phyloP scores from a whole-genome alignment of 805 yeast genomes.

The Saccharomycopsis sp. region DNA sequence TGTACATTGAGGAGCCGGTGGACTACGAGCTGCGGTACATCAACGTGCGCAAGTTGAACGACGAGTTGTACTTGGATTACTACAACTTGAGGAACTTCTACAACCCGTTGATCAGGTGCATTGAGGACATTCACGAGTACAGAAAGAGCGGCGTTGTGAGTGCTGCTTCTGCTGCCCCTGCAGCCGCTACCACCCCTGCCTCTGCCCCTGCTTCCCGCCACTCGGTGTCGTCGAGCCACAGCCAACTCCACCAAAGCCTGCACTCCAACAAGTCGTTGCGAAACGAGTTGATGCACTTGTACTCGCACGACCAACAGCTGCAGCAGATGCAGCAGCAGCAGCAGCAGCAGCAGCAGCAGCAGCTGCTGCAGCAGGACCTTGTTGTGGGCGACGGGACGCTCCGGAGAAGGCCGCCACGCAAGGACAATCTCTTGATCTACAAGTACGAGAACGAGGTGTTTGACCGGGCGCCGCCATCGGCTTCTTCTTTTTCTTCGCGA shows the following conservation, averaged over 20 bases:
- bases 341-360: background rate
- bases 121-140: conserved; percentile 9
- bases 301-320: conserved; percentile 7
- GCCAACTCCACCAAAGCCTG: conserved; percentile 12
- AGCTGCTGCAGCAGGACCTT: background rate
- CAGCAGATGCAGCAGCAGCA: too few relatives aligned
- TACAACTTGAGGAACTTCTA: conserved; percentile 16
- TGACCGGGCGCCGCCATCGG: too few relatives aligned
- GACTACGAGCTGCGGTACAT: conserved; percentile 1
- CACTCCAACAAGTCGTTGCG: conserved; percentile 13
- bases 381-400: background rate
- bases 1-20: conserved; percentile 1
- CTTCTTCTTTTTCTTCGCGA: too few relatives aligned
- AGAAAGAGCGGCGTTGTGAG: conserved; percentile 3
- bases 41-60: conserved; percentile 18
- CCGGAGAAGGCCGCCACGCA: conserved; percentile 3
- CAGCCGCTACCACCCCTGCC: background rate
- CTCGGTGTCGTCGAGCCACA: conserved; percentile 2
- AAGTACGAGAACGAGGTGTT: conserved; percentile 15
- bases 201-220: too few relatives aligned
- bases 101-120: conserved; percentile 16
- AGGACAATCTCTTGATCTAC: conserved; percentile 17
- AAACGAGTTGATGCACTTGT: conserved; percentile 18
- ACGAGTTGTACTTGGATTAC: conserved; percentile 18
- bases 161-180: background rate